Evolutionary conservation across 257 asterid genomes (phyloP).

Genomic region (Jacaranda copaia): DNA sequence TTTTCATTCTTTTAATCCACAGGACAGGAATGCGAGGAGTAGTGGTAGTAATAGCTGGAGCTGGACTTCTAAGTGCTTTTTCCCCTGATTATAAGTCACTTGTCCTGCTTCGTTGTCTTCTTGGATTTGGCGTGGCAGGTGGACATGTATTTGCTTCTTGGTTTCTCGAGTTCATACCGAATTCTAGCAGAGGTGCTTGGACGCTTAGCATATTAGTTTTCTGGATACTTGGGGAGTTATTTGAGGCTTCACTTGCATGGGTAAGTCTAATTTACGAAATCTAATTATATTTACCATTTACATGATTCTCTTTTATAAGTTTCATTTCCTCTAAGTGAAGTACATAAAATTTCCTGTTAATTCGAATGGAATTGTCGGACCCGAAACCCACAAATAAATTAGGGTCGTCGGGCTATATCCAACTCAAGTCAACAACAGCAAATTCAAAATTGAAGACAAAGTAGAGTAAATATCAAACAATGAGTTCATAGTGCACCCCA

Average conservation of each 20-base stretch:
- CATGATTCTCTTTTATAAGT: no score
- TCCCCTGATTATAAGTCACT: slow-evolving; percentile 43
- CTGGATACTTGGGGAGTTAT: slow-evolving; percentile 51
- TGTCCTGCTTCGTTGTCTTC: slow-evolving; percentile 44
- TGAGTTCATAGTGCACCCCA: no score
- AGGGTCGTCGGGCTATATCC: no score
- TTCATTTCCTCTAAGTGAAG: no score
- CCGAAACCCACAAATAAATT: no score
- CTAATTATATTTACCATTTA: no score
- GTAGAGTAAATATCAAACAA: no score
- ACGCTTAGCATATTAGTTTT: slow-evolving; percentile 40
- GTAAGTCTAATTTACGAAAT: slow-evolving; percentile 29
- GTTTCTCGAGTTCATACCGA: slow-evolving; percentile 59
- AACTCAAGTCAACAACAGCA: no score
- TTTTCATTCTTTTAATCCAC: neutral
- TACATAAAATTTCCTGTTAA: no score
- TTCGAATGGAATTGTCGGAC: no score
- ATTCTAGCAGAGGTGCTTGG: slow-evolving; percentile 58
- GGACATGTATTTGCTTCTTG: slow-evolving; percentile 54
- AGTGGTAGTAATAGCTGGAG: slow-evolving; percentile 13
- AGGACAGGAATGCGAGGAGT: slow-evolving; percentile 32
- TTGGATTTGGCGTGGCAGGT: slow-evolving; percentile 62
- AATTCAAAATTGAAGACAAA: no score
- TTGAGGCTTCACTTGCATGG: slow-evolving; percentile 62
- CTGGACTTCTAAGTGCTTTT: slow-evolving; percentile 43